phyloP scores from a whole-genome alignment of 495 filamentous ascomycete species.

The Penicillium canariense region DNA sequence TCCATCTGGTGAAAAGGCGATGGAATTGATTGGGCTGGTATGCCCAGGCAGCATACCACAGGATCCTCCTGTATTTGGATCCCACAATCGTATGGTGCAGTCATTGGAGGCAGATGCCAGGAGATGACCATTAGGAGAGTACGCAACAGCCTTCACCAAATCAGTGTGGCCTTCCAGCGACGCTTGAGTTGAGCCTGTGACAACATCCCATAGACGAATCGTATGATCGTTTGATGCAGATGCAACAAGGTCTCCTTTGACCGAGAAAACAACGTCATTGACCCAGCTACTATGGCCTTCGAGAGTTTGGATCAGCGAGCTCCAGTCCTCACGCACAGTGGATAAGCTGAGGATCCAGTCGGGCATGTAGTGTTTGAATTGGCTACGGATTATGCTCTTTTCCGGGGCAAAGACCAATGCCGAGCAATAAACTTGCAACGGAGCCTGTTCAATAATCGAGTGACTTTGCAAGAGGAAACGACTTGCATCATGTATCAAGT shows the following conservation, averaged over 20 bases:
- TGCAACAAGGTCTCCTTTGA: constrained; percentile 11
- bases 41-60: constrained; percentile 8
- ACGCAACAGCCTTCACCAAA: constrained; percentile 12
- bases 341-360: background rate
- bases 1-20: constrained; percentile 24
- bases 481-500: constrained; percentile 21
- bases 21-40: background rate
- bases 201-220: background rate
- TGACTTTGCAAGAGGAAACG: constrained; percentile 21
- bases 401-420: constrained; percentile 10
- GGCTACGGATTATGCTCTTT: background rate
- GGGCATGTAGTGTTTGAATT: background rate
- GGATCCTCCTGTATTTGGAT: constrained; percentile 9
- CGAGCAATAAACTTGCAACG: constrained; percentile 19
- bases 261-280: constrained; percentile 7
- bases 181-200: background rate
- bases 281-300: background rate
- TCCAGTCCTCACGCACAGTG: background rate
- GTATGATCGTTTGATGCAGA: background rate
- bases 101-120: constrained; percentile 29
- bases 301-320: background rate
- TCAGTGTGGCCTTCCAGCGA: background rate
- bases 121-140: constrained; percentile 34
- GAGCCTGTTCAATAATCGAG: constrained; percentile 11
- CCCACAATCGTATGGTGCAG: constrained; percentile 36